Conservation (phyloP, 345 rosid species). For the Mercurialis annua region DNA sequence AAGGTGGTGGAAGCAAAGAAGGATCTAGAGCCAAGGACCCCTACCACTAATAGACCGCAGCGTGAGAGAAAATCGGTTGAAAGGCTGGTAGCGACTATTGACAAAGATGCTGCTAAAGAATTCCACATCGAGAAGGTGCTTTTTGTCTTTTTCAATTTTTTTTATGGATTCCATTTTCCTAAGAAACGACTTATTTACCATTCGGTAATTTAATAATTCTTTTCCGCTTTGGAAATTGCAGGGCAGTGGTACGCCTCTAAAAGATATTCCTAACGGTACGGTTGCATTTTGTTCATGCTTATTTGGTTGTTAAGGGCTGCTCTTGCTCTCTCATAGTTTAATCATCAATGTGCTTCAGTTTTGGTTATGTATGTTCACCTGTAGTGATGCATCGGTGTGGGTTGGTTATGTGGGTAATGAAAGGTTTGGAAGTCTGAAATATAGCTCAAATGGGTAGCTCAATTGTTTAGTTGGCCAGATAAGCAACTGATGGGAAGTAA, state of each 20-base stretch:
- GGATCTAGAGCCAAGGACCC: conserved; percentile 58
- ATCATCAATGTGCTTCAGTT: not conserved
- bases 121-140: conserved; percentile 74
- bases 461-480: not conserved
- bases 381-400: not conserved
- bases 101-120: conserved; percentile 64
- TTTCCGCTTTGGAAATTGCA: conserved; percentile 42
- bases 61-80: conserved; percentile 93
- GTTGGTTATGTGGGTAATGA: not conserved
- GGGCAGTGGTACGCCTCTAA: conserved; percentile 84
- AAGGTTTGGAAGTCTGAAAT: not conserved
- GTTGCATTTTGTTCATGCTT: not conserved
- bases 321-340: not conserved
- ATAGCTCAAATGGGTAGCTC: no score
- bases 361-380: not conserved
- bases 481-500: not conserved
- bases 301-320: not conserved
- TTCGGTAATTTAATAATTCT: conserved; percentile 11
- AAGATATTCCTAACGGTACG: conserved; percentile 93
- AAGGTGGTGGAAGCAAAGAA: conserved; percentile 41
- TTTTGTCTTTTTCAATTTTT: conserved; percentile 9
- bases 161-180: not conserved
- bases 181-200: not conserved
- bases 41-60: conserved; percentile 74
- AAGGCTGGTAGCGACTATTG: conserved; percentile 80